These are phyloP conservation scores for Talinum fruticosum DNA, from an alignment of 148 eudicot genomes.

Conservation along the genomic window DNA sequence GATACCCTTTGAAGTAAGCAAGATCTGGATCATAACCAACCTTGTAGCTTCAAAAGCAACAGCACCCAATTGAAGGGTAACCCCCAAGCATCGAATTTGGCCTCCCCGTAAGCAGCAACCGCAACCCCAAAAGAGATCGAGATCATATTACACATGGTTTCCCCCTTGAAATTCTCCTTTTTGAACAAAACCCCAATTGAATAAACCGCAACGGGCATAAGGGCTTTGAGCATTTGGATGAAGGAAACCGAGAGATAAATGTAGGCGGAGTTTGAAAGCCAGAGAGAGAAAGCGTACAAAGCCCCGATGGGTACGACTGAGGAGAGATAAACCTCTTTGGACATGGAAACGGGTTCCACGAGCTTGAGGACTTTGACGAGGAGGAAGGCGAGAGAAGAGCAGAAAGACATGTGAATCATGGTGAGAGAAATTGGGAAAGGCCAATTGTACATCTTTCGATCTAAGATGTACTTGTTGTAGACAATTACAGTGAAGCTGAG, in stretches of 20 bases:
- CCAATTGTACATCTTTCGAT: constrained; percentile 68
- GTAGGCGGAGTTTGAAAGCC: constrained; percentile 49
- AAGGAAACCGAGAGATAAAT: constrained; percentile 16
- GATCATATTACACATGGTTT: constrained; percentile 59
- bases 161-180: constrained; percentile 37
- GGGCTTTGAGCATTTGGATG: constrained; percentile 19
- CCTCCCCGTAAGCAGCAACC: constrained; percentile 78
- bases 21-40: constrained; percentile 58
- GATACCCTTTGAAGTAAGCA: constrained; percentile 57
- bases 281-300: constrained; percentile 49
- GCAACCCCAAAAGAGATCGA: constrained; percentile 70
- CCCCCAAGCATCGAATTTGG: constrained; percentile 67
- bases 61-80: constrained; percentile 59
- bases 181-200: constrained; percentile 16
- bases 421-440: constrained; percentile 75
- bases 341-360: constrained; percentile 62
- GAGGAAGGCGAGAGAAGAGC: constrained; percentile 53
- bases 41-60: constrained; percentile 68
- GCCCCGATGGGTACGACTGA: constrained; percentile 69
- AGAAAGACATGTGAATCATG: constrained; percentile 74
- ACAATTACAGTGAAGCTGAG: constrained; percentile 65
- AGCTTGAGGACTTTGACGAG: constrained; percentile 39
- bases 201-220: constrained; percentile 15
- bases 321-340: constrained; percentile 42
- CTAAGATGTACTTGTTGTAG: constrained; percentile 76